Percentiles rank a stretch among this genome's conserved stretches.
Conservation (phyloP, 148 eudicot species). For the Silene uniflora region DNA sequence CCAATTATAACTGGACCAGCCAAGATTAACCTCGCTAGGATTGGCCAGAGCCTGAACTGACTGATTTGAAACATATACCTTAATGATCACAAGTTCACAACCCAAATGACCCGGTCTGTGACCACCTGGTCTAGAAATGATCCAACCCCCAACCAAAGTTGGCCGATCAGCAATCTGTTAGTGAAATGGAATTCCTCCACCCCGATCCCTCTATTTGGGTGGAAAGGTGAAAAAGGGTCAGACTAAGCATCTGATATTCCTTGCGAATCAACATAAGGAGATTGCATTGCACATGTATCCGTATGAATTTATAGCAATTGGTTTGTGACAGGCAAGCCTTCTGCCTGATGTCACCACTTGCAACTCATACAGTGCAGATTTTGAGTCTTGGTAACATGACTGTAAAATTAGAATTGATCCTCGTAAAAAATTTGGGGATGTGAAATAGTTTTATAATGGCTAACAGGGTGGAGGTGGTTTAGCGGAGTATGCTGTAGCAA, state of each 20-base stretch:
- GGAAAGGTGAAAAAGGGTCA: neutral
- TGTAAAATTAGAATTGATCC: neutral
- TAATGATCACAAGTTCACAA: neutral
- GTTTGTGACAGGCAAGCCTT: neutral
- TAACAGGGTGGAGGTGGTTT: slow-evolving; percentile 69
- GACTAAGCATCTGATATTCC: neutral
- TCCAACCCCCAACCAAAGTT: no score
- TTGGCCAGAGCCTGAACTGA: neutral
- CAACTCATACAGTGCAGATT: neutral
- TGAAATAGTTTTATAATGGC: neutral
- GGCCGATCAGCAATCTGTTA: no score
- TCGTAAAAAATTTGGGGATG: neutral
- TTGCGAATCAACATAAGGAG: neutral
- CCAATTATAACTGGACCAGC: neutral
- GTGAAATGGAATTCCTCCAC: no score
- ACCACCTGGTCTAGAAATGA: no score
- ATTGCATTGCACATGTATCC: neutral
- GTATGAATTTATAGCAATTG: neutral
- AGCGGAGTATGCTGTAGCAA: slow-evolving; percentile 66
- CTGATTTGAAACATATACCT: neutral
- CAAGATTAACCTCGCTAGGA: no score
- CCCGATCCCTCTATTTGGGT: no score
- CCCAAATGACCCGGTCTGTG: no score
- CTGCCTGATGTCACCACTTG: neutral
- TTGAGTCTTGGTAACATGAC: neutral